Conservation (phyloP, 1,139 yeast species). For the Taphrina communis region DNA sequence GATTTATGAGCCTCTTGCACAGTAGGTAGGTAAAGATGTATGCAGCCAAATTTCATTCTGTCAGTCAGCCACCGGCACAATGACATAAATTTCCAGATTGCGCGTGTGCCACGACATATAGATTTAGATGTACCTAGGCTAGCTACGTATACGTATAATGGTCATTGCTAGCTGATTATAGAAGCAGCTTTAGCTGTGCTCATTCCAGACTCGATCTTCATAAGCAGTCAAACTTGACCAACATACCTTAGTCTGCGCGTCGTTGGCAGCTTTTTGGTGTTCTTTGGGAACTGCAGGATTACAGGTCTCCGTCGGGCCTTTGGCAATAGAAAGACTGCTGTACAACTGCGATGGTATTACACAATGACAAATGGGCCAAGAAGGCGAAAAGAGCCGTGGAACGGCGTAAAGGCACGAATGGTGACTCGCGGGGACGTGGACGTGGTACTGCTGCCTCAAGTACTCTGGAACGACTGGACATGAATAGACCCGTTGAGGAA, state of each 20-base stretch:
- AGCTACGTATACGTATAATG: not conserved
- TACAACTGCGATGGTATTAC: conserved; percentile 22
- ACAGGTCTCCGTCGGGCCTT: too few species aligned
- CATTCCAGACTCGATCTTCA: too few species aligned
- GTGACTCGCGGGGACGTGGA: not conserved
- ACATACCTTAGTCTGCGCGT: too few species aligned
- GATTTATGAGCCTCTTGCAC: too few species aligned
- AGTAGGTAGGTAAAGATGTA: too few species aligned
- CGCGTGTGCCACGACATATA: not conserved
- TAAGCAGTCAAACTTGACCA: too few species aligned
- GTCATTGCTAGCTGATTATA: not conserved
- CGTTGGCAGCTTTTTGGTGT: too few species aligned
- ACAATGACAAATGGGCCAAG: conserved; percentile 38
- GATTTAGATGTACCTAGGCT: not conserved
- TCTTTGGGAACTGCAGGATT: not conserved
- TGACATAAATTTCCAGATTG: not conserved
- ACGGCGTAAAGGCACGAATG: conserved; percentile 5
- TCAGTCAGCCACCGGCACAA: not conserved
- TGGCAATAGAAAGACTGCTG: not conserved
- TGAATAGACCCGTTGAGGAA: conserved; percentile 4
- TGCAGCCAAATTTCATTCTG: not conserved
- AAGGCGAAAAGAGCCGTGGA: conserved; percentile 34
- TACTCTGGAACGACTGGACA: conserved; percentile 5
- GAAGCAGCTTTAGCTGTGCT: too few species aligned
- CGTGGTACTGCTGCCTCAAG: not conserved